These are phyloP conservation scores for Leccinum pallidistipes DNA, from an alignment of 1,284 basidiomycete species.

Conservation along the genomic window DNA sequence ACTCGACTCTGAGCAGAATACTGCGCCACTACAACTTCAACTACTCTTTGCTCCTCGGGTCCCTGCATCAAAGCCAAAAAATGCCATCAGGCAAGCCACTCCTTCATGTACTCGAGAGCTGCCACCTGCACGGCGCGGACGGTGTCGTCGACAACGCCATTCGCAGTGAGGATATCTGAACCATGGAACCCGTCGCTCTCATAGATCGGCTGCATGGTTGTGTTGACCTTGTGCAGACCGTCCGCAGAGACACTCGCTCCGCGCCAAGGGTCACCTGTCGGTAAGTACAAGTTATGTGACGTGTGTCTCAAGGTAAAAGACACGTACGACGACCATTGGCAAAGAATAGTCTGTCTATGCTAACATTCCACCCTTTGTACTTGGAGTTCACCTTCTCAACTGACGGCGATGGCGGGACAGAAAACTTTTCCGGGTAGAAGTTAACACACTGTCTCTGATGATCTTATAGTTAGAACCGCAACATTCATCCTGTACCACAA, in stretches of 20 bases:
- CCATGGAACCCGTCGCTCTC: constrained; percentile 65
- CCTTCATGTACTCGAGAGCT: constrained; percentile 43
- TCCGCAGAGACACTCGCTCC: constrained; percentile 67
- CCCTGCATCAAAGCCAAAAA: neutral
- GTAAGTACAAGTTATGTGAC: neutral
- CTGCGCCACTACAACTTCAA: neutral
- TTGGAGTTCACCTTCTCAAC: constrained; percentile 45
- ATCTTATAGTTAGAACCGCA: neutral
- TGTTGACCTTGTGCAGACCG: constrained; percentile 46
- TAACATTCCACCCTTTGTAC: constrained; percentile 57
- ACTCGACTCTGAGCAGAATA: neutral
- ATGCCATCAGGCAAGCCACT: constrained; percentile 48
- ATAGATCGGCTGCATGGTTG: constrained; percentile 53
- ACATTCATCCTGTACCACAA: neutral
- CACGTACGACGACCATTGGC: constrained; percentile 63
- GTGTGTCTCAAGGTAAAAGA: neutral
- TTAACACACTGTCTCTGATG: constrained; percentile 60
- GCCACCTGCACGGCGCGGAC: constrained; percentile 53
- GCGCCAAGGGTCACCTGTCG: constrained; percentile 69
- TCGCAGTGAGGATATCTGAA: constrained; percentile 52
- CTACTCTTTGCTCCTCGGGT: neutral
- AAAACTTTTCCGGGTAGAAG: constrained; percentile 59
- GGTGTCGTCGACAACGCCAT: constrained; percentile 48
- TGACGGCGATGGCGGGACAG: constrained; percentile 40
- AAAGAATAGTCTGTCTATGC: constrained; percentile 60